A percentile compares a stretch with the other conserved stretches of the same genome.
Conservation (phyloP, 2,329 filamentous ascomycete genomes). For the Sclerotinia glacialis region DNA sequence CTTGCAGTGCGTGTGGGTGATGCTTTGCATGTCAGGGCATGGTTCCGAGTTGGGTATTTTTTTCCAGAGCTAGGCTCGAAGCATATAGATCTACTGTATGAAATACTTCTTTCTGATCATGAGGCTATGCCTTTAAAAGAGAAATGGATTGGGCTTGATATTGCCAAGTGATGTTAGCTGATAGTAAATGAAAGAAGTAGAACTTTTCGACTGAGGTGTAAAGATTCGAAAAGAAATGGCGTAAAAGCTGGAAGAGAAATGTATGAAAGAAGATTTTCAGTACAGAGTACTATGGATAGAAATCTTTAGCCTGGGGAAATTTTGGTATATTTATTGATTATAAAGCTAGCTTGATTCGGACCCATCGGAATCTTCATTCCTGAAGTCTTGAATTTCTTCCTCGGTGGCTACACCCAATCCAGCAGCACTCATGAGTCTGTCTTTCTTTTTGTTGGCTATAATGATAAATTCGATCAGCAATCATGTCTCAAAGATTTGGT, state of each 20-base stretch:
- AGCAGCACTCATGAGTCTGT: constrained; percentile 65
- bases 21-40: neutral
- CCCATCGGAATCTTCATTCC: constrained; percentile 33
- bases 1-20: neutral
- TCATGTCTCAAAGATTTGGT: neutral
- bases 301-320: neutral
- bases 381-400: constrained; percentile 54
- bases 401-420: constrained; percentile 60
- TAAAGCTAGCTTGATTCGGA: neutral
- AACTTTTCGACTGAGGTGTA: neutral
- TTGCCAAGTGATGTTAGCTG: neutral
- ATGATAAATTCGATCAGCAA: constrained; percentile 17
- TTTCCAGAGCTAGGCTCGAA: neutral
- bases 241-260: neutral
- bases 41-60: neutral
- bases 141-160: neutral
- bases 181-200: neutral
- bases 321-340: neutral
- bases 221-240: neutral
- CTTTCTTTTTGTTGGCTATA: constrained; percentile 64
- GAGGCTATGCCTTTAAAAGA: neutral
- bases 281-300: neutral
- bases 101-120: neutral
- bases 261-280: too few species aligned
- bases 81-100: neutral